A percentile compares a stretch with the other conserved stretches of the same genome.
These are phyloP conservation scores for Pleomassaria siparia DNA, from an alignment of 2,329 filamentous ascomycete species.

Conservation along the genomic window DNA sequence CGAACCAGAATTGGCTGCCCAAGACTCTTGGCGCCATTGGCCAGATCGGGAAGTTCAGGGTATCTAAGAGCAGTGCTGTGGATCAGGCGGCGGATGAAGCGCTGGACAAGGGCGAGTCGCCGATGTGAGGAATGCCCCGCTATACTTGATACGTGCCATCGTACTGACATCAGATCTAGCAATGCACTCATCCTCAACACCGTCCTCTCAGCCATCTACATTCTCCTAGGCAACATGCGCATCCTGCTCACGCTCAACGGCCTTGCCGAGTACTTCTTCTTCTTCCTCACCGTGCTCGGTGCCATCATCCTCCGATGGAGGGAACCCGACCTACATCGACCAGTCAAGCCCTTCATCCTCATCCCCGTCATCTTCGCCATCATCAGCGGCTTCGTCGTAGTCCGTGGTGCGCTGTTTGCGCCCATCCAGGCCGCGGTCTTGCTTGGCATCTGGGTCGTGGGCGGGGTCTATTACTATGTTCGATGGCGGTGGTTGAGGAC, in stretches of 20 bases:
- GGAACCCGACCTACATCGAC: slow-evolving; percentile 57
- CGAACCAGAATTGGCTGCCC: slow-evolving; percentile 39
- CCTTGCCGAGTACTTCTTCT: slow-evolving; percentile 58
- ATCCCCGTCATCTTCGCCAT: slow-evolving; percentile 58
- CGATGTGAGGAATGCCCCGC: slow-evolving; percentile 23
- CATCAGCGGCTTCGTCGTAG: slow-evolving; percentile 52
- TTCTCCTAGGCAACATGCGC: slow-evolving; percentile 63
- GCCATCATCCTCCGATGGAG: slow-evolving; percentile 59
- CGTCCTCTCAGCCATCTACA: slow-evolving; percentile 56
- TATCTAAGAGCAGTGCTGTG: slow-evolving; percentile 13
- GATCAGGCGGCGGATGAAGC: slow-evolving; percentile 20
- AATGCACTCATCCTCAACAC: slow-evolving; percentile 39
- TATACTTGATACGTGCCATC: no score
- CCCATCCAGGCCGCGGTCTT: slow-evolving; percentile 34
- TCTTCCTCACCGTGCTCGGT: slow-evolving; percentile 64
- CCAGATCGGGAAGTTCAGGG: slow-evolving; percentile 30
- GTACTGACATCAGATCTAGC: slow-evolving; percentile 10
- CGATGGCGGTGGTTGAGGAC: background rate
- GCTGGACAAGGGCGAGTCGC: slow-evolving; percentile 38
- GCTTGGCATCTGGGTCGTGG: slow-evolving; percentile 32
- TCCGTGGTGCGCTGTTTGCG: slow-evolving; percentile 39
- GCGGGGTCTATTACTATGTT: slow-evolving; percentile 7
- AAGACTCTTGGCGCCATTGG: slow-evolving; percentile 29
- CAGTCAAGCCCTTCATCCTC: slow-evolving; percentile 59
- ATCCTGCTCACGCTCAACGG: slow-evolving; percentile 58